Evolutionary conservation across 257 asterid genomes (phyloP).

Genomic region (Fraxinus pennsylvanica): DNA sequence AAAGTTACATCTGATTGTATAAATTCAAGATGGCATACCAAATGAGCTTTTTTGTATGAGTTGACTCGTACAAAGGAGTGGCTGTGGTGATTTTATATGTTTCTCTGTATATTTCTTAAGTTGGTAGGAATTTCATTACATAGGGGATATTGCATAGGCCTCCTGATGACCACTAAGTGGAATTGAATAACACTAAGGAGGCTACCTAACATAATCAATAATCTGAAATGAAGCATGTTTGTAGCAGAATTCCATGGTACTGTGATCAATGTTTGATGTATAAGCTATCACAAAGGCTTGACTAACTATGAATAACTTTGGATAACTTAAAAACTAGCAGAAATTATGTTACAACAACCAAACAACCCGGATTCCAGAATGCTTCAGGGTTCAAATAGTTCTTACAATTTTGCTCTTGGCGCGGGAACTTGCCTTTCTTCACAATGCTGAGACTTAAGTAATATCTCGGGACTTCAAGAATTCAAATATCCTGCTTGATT

Average conservation of each 20-base stretch:
- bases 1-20: background rate
- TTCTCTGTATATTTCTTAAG: background rate
- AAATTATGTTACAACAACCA: conserved; percentile 13
- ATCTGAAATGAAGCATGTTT: conserved; percentile 13
- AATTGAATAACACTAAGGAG: background rate
- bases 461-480: conserved; percentile 79
- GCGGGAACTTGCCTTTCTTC: conserved; percentile 85
- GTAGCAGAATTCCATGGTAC: background rate
- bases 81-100: background rate
- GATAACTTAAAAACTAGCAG: conserved; percentile 18
- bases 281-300: conserved; percentile 2
- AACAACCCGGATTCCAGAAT: background rate
- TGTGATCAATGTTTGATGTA: background rate
- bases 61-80: background rate
- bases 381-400: background rate
- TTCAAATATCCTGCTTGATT: conserved; percentile 70
- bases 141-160: background rate
- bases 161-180: background rate
- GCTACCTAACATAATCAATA: background rate
- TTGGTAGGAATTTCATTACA: background rate
- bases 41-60: background rate
- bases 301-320: conserved; percentile 5
- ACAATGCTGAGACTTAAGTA: conserved; percentile 58
- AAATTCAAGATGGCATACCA: background rate
- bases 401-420: conserved; percentile 33